A percentile compares a stretch with the other conserved stretches of the same genome.
Conservation (phyloP, 2,329 filamentous ascomycete species). For the Pestalotiopsis sp. region DNA sequence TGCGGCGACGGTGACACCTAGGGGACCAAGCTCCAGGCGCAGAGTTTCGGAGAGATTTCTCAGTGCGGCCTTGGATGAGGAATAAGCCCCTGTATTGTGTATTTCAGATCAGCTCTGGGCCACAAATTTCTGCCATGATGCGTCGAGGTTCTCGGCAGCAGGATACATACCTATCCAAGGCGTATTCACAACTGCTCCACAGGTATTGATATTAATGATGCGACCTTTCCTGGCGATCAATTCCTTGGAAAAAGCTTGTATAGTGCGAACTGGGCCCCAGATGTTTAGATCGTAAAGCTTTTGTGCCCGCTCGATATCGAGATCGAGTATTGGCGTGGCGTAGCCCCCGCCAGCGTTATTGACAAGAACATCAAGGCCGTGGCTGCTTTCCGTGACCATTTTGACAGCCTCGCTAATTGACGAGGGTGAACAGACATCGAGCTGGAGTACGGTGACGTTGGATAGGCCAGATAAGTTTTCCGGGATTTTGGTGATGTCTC, state of each 20-base stretch:
- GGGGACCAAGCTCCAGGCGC: constrained; percentile 26
- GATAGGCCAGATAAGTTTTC: background rate
- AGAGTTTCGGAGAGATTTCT: constrained; percentile 23
- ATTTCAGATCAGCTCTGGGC: background rate
- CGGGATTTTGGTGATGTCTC: constrained; percentile 17
- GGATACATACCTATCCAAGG: constrained; percentile 19
- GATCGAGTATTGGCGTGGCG: constrained; percentile 16
- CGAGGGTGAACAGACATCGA: constrained; percentile 21
- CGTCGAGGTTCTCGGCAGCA: background rate
- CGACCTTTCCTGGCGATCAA: constrained; percentile 14
- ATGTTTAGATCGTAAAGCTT: constrained; percentile 18
- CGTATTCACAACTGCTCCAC: constrained; percentile 26
- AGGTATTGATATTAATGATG: constrained; percentile 27
- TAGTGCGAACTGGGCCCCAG: constrained; percentile 15
- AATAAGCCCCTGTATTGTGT: constrained; percentile 13
- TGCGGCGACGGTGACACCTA: constrained; percentile 25
- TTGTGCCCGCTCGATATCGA: constrained; percentile 13
- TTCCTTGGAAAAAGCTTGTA: constrained; percentile 10
- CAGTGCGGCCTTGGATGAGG: constrained; percentile 18
- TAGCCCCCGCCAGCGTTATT: constrained; percentile 26
- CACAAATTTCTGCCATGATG: constrained; percentile 11
- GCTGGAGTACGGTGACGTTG: constrained; percentile 19
- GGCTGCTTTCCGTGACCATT: background rate
- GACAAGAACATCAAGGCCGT: constrained; percentile 24
- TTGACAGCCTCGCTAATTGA: constrained; percentile 17